Conservation (phyloP, 257 asterid genomes). For the Solanum ahanhuiri region DNA sequence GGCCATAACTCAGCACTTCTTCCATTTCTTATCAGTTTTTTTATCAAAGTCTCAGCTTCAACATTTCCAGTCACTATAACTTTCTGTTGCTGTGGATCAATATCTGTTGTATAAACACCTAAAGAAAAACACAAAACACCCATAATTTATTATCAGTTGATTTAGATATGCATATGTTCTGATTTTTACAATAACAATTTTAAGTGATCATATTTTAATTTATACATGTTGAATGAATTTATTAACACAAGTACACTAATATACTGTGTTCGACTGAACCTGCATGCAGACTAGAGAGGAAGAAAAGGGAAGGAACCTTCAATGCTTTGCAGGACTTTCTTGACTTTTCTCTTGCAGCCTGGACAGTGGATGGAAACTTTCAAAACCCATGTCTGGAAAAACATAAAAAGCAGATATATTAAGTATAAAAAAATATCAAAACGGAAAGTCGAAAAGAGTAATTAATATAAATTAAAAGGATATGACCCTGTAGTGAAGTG, state of each 20-base stretch:
- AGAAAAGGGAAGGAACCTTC: slow-evolving; percentile 36
- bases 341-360: slow-evolving; percentile 77
- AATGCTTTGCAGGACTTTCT: slow-evolving; percentile 60
- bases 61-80: slow-evolving; percentile 74
- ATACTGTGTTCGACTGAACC: too few species aligned
- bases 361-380: slow-evolving; percentile 87
- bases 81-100: slow-evolving; percentile 60
- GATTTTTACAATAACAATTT: too few species aligned
- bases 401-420: background rate
- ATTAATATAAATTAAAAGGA: background rate
- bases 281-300: background rate
- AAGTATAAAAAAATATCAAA: background rate
- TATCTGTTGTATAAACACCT: slow-evolving; percentile 65
- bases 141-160: too few species aligned
- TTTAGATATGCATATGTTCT: too few species aligned
- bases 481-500: slow-evolving; percentile 61
- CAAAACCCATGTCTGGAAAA: slow-evolving; percentile 59
- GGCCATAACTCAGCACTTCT: slow-evolving; percentile 80
- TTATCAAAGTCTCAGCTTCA: slow-evolving; percentile 45
- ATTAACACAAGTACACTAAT: too few species aligned
- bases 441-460: background rate
- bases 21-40: slow-evolving; percentile 51
- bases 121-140: background rate
- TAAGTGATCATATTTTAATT: too few species aligned
- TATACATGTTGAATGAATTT: too few species aligned